These are phyloP conservation scores for Colletotrichum somersetense DNA, from an alignment of 2,329 filamentous ascomycete species.

Conservation along the genomic window DNA sequence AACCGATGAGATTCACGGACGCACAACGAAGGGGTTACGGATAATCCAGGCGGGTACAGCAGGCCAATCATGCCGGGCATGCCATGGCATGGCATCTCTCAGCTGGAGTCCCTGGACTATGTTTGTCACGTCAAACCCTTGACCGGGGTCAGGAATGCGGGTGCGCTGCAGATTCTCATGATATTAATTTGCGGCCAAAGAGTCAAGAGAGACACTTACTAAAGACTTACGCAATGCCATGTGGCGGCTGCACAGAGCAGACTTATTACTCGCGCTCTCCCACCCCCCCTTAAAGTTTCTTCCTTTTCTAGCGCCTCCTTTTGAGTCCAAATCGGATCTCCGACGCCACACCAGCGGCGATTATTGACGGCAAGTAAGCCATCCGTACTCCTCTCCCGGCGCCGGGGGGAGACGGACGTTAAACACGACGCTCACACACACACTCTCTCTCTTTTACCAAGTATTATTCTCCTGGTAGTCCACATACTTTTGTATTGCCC, in stretches of 20 bases:
- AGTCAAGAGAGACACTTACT: background rate
- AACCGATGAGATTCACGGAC: background rate
- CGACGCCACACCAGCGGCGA: constrained; percentile 8
- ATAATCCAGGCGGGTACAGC: too few species aligned
- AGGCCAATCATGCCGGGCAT: too few species aligned
- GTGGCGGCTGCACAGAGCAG: background rate
- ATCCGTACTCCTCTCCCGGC: background rate
- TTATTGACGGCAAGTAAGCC: constrained; percentile 6
- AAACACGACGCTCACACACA: too few species aligned
- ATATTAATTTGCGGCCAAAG: background rate
- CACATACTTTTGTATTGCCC: background rate
- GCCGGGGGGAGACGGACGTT: background rate
- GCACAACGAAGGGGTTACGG: too few species aligned
- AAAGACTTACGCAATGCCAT: background rate
- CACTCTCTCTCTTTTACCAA: background rate
- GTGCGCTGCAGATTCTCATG: background rate
- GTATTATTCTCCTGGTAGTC: background rate
- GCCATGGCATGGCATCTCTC: too few species aligned
- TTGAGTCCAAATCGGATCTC: background rate
- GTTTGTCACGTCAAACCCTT: background rate
- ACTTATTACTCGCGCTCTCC: constrained; percentile 3
- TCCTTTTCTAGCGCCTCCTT: constrained; percentile 9
- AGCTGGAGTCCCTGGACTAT: background rate
- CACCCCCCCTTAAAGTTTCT: background rate
- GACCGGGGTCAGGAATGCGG: background rate